Evolutionary conservation across 805 yeast species (phyloP), one percentile per base, ranked within the genome.

Genomic region (Hanseniaspora jakobsenii): DNA sequence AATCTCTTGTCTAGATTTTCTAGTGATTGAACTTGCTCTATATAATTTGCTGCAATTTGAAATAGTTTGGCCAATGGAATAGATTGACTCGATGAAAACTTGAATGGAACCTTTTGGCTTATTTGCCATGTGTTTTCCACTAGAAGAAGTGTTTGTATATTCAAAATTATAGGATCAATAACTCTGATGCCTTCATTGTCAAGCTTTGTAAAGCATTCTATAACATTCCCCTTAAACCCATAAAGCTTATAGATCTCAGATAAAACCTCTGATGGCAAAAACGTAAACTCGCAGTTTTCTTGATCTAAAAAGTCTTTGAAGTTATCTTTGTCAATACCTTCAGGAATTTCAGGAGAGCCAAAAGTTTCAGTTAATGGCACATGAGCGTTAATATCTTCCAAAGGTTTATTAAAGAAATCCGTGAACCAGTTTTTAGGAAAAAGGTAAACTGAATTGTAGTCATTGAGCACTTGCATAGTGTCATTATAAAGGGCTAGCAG

Each of bases 81-180:
- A 7, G 22, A 19, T 19, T 29, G 34, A 4, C 38, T 32, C 22
- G 34, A 26, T 6, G 18, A 26, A 27, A 42, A 42, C 6, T 21
- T 9, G 8, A 42, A 18, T 8, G 46, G 46, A 2, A 4, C 17
- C 9, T 14, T 12, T 32, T 28, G 46, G 12, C 26, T 21, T 3
- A 30, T 29, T 34, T 42, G 24, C 46, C 46, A 42, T 24, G 7
- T 22, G 9, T 23, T 34, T 28, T 42, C 46, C 3, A 42, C 46
- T 18, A 42, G 18, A 3, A 42, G 28, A 34, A 31, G 21, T 12
- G 37, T 26, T 18, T 42, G 46, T 23, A 29, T 9, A 16, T 16
- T 34, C 13, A 42, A 30, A 22, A 42, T 6, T 12, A 34, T 23
- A 14, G 31, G 32, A 16, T 42, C 46, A 17, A 42, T 35, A 19